Percentiles rank a stretch among this genome's conserved stretches.
Conservation (phyloP, 305 asterid genomes). For the Solanum hybrid region DNA sequence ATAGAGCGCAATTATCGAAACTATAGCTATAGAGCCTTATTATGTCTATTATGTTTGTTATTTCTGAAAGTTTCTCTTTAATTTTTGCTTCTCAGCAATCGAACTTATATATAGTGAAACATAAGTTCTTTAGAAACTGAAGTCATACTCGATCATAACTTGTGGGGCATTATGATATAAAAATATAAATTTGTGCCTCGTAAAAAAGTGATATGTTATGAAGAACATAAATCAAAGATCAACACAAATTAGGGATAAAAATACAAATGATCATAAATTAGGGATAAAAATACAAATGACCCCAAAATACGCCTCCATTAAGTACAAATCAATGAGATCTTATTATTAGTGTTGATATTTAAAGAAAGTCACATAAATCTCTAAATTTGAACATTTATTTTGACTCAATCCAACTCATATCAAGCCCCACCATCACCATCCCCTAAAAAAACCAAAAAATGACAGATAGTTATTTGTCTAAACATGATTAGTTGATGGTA, state of each 20-base stretch:
- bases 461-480: background rate
- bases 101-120: background rate
- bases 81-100: background rate
- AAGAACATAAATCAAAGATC: background rate
- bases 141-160: background rate
- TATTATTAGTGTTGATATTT: background rate
- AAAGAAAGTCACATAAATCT: background rate
- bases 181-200: background rate
- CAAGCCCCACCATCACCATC: background rate
- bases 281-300: no score
- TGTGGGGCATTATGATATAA: background rate
- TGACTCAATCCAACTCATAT: background rate
- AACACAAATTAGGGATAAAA: background rate
- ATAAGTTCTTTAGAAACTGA: background rate
- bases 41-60: no score
- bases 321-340: background rate
- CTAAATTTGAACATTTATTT: background rate
- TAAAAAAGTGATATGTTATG: no score
- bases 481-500: background rate
- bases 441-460: background rate
- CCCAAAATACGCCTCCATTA: no score
- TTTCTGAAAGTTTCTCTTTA: background rate
- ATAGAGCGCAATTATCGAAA: no score
- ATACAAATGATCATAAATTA: no score
- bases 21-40: no score